These are phyloP conservation scores for Prosopis cineraria DNA, from an alignment of 306 rosid species.

Conservation along the genomic window DNA sequence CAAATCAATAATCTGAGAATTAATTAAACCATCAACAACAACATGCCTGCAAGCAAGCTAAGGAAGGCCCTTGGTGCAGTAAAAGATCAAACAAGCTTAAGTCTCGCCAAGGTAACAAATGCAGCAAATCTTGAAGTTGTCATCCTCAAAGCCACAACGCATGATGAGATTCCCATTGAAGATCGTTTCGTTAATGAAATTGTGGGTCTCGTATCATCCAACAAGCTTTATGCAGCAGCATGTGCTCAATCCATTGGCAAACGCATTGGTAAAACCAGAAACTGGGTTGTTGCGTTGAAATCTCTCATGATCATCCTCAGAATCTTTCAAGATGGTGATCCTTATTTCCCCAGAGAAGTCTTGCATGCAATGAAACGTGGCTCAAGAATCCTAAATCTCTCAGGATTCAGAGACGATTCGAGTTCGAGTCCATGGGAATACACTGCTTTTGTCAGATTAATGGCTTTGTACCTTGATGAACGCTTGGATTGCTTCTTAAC, in stretches of 20 bases:
- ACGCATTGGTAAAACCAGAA: constrained; percentile 60
- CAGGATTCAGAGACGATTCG: constrained; percentile 71
- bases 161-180: constrained; percentile 65
- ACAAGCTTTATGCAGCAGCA: constrained; percentile 56
- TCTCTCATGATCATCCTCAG: constrained; percentile 74
- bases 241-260: constrained; percentile 70
- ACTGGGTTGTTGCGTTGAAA: constrained; percentile 85
- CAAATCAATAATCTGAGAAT: too few relatives aligned
- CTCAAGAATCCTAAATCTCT: constrained; percentile 74
- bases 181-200: constrained; percentile 68
- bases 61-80: constrained; percentile 89
- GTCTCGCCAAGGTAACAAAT: constrained; percentile 76
- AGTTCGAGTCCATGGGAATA: constrained; percentile 80
- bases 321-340: constrained; percentile 86
- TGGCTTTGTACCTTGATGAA: constrained; percentile 82
- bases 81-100: constrained; percentile 91
- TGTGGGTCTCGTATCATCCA: constrained; percentile 52
- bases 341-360: constrained; percentile 73
- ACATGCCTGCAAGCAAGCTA: constrained; percentile 88
- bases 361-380: constrained; percentile 78
- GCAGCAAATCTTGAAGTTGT: constrained; percentile 67
- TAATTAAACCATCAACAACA: too few relatives aligned
- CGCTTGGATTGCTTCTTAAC: constrained; percentile 75
- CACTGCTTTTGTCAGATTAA: constrained; percentile 66
- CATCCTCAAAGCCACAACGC: constrained; percentile 79